phyloP scores from a whole-genome alignment of 129 eudicot species.

The Chrysanthemum makinoi region DNA sequence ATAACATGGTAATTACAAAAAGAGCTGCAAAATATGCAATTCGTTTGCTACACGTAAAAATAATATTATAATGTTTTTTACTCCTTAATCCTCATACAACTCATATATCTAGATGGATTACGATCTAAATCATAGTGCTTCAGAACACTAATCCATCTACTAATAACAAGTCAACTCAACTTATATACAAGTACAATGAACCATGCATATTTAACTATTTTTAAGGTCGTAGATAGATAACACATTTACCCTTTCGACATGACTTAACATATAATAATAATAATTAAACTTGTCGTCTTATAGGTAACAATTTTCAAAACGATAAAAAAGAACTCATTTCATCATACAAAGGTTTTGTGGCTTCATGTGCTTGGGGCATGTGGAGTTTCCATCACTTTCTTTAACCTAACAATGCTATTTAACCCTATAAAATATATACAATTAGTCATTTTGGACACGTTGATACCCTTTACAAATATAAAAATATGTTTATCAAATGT shows the following conservation, averaged over 20 bases:
- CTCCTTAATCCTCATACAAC: too few species aligned
- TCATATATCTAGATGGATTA: too few species aligned
- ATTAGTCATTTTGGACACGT: slow-evolving; percentile 25
- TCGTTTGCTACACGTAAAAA: neutral
- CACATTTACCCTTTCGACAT: neutral
- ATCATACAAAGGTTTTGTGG: neutral
- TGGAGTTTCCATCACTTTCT: slow-evolving; percentile 19
- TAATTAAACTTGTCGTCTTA: slow-evolving; percentile 9
- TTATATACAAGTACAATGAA: slow-evolving; percentile 2
- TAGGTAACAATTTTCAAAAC: slow-evolving; percentile 16
- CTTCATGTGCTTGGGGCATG: slow-evolving; percentile 13
- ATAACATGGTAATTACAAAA: too few species aligned
- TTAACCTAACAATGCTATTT: slow-evolving; percentile 24
- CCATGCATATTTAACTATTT: neutral
- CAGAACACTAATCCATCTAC: neutral
- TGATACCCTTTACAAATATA: neutral
- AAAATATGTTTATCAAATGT: neutral
- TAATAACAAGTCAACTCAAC: neutral
- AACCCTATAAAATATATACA: neutral
- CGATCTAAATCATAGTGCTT: neutral
- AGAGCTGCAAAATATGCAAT: too few species aligned
- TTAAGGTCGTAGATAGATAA: neutral
- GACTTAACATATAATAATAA: too few species aligned
- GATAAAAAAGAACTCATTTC: neutral
- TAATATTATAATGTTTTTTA: too few species aligned